Percentiles rank a stretch among this genome's conserved stretches.
Conservation (phyloP, 768 basidiomycete genomes). For the Pleurotus sapidus region DNA sequence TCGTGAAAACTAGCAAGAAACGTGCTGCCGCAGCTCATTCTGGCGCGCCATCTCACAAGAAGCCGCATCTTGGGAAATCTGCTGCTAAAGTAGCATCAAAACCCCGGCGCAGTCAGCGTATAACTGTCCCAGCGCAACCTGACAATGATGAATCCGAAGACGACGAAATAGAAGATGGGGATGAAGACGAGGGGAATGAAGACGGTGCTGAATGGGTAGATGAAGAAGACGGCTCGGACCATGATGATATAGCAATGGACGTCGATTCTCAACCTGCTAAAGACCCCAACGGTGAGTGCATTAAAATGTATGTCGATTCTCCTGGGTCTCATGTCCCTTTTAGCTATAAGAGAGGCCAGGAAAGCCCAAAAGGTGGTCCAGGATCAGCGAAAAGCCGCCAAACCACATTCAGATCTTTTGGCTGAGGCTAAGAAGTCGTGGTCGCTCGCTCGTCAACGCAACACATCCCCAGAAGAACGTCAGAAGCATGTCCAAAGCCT, state of each 20-base stretch:
- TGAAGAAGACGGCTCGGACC: constrained; percentile 28
- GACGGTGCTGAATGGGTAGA: constrained; percentile 9
- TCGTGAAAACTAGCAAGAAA: constrained; percentile 46
- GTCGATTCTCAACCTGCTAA: constrained; percentile 29
- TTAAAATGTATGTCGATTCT: constrained; percentile 2
- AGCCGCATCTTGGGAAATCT: constrained; percentile 39
- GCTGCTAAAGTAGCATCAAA: constrained; percentile 22
- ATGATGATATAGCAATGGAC: constrained; percentile 28
- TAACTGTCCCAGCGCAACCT: constrained; percentile 38
- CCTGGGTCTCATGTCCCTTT: constrained; percentile 2
- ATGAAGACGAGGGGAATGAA: constrained; percentile 26
- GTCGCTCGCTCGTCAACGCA: constrained; percentile 73
- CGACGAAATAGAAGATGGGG: constrained; percentile 18
- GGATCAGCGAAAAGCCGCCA: constrained; percentile 70
- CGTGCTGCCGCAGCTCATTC: constrained; percentile 43
- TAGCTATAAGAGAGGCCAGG: constrained; percentile 68
- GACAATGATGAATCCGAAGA: constrained; percentile 33
- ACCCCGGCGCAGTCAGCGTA: constrained; percentile 54
- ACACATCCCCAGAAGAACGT: constrained; percentile 66
- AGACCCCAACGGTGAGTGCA: constrained; percentile 55
- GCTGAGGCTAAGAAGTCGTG: constrained; percentile 73
- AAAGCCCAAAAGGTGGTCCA: constrained; percentile 65
- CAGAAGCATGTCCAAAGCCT: constrained; percentile 71
- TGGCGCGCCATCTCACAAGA: constrained; percentile 48
- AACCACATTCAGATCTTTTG: constrained; percentile 73